These are phyloP conservation scores for Lentinula aciculospora DNA, from an alignment of 768 basidiomycete species.

Conservation along the genomic window DNA sequence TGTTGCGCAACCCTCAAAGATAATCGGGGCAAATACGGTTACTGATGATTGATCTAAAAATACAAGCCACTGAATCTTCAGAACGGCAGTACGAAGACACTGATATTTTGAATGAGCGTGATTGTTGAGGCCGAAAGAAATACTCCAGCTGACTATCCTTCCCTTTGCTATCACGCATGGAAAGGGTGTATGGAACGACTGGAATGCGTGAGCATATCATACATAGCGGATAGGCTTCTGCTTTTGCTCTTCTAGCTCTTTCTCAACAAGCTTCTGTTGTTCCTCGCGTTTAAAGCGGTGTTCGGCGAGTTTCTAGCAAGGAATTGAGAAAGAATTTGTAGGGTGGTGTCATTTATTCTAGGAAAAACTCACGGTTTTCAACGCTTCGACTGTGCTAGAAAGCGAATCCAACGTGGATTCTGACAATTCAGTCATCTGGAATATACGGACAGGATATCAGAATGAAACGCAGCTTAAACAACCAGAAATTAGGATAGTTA, in stretches of 20 bases:
- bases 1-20: too few species aligned
- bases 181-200: background rate
- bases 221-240: constrained; percentile 5
- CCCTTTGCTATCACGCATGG: background rate
- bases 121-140: too few species aligned
- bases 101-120: background rate
- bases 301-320: constrained; percentile 44
- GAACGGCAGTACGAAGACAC: too few species aligned
- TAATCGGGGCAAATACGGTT: too few species aligned
- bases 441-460: too few species aligned
- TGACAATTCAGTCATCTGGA: constrained; percentile 57
- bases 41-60: too few species aligned
- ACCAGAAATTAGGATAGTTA: constrained; percentile 18
- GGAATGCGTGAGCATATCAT: too few species aligned
- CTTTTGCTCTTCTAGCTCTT: constrained; percentile 6
- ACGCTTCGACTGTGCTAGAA: constrained; percentile 45
- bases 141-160: too few species aligned
- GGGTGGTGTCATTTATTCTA: too few species aligned
- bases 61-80: too few species aligned
- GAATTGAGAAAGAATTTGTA: constrained; percentile 18
- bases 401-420: constrained; percentile 64
- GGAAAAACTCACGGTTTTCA: constrained; percentile 54
- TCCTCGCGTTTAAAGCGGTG: constrained; percentile 46
- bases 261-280: constrained; percentile 19
- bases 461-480: background rate